Evolutionary conservation across 179 eudicot species (phyloP).

Genomic region (Sideroxylon spinosum): DNA sequence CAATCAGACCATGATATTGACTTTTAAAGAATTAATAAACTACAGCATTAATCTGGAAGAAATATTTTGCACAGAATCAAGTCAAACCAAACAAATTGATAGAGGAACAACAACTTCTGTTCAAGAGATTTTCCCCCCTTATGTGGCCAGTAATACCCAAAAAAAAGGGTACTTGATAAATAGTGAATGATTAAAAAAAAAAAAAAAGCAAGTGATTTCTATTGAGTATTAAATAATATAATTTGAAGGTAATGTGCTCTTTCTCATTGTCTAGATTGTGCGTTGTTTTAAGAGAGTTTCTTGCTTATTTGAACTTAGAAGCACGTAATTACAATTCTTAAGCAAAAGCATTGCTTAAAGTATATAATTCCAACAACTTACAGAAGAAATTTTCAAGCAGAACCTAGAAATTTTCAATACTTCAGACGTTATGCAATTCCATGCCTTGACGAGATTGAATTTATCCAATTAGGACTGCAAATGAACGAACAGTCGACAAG

Average conservation of each 20-base stretch:
- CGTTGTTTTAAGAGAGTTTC: neutral
- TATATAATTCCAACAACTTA: neutral
- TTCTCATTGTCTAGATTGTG: neutral
- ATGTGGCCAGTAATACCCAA: neutral
- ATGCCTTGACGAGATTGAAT: neutral
- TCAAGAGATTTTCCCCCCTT: too few relatives aligned
- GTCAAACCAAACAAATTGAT: neutral
- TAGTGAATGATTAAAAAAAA: too few relatives aligned
- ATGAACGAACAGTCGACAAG: too few relatives aligned
- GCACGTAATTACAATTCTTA: too few relatives aligned
- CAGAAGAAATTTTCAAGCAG: neutral
- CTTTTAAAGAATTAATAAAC: neutral
- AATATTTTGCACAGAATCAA: neutral
- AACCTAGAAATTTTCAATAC: neutral
- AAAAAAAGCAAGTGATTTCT: neutral
- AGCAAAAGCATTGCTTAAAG: neutral
- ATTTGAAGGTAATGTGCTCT: neutral
- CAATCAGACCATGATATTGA: neutral
- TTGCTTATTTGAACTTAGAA: neutral
- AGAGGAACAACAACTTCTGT: neutral
- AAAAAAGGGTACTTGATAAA: too few relatives aligned
- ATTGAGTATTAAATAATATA: neutral
- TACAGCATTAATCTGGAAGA: neutral
- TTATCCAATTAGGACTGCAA: too few relatives aligned
- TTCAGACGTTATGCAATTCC: neutral